These are phyloP conservation scores for Centella asiatica DNA, from an alignment of 129 eudicot genomes.

Conservation along the genomic window DNA sequence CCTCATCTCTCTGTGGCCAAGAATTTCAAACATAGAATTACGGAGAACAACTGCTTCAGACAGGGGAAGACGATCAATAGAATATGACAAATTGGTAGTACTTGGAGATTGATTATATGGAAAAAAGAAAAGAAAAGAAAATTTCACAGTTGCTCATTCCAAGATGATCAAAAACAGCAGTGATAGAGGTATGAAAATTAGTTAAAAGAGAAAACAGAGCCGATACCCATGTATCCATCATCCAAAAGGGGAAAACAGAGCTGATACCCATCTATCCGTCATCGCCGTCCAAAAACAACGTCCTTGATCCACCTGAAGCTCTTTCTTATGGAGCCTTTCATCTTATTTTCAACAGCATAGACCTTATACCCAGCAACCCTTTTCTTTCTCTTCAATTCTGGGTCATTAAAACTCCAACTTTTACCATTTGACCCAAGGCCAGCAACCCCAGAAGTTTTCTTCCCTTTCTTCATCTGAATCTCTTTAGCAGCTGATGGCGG, in stretches of 20 bases:
- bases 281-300: constrained; percentile 47
- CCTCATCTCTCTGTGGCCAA: too few species aligned
- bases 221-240: too few species aligned
- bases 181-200: neutral
- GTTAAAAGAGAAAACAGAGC: too few species aligned
- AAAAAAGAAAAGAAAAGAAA: too few species aligned
- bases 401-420: constrained; percentile 55
- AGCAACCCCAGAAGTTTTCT: constrained; percentile 10
- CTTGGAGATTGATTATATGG: too few species aligned
- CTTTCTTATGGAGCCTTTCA: constrained; percentile 80
- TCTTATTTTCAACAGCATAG: constrained; percentile 57
- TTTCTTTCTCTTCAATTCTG: constrained; percentile 69
- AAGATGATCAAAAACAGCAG: neutral
- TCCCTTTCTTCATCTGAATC: constrained; percentile 20
- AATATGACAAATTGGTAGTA: too few species aligned
- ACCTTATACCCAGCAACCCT: constrained; percentile 71
- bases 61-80: too few species aligned
- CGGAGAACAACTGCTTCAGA: too few species aligned
- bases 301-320: constrained; percentile 80
- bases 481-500: constrained; percentile 13
- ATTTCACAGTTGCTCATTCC: too few species aligned
- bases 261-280: too few species aligned
- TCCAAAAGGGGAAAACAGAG: neutral
- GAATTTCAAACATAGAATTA: too few species aligned
- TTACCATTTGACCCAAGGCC: constrained; percentile 20